Base-by-base conservation (phyloP, 768 basidiomycete species). In the Lentinus tigrinus region DNA sequence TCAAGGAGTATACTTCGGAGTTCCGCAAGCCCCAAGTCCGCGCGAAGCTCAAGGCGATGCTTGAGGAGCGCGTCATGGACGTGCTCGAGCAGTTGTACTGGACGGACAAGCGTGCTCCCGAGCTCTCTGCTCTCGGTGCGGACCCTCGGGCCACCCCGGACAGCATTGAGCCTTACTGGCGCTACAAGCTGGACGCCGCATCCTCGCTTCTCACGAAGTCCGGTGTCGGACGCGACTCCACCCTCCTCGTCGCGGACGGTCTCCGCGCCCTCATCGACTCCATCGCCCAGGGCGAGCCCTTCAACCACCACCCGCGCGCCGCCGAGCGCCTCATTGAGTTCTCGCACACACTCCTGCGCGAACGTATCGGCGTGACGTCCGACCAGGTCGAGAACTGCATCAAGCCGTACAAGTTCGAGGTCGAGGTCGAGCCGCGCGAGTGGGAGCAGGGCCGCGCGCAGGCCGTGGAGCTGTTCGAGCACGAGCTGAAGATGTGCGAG, bases 361-460 rank as follows among this genome's bases (percentile, higher is more conserved):
- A 98, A 67, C 85, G 96, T 6, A 90, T 98, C 56, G 91, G 93
- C 16, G 75, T 96, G 54, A 94, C 97, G n/a, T 89, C 93, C 4
- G 97, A 99, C 71, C 96, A 98, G 74, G 96, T 99, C 16, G 97
- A 99, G 78, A 99, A 98, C 72, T 96, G 93, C 73, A 98, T 99
- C 80, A 99, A 99, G 74, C 97, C 96, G 27, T 98, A 85, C 82
- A 99, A 99, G 78, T 96, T 97, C 68, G 96, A 98, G 68, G 88
- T 98, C 26, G 97, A 99, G 70, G 89, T 98, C 14, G 95, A 98
- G 61, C 81, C 84, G 14, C 78, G 88, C 40, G 97, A 99, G 72
- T 99, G 97, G 97, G 91, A 93, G 65, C 68, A 78, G 2, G 97
- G 97, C 0, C 77, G 95, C 48, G 81, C 80, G 64, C 78, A 84